Evolutionary conservation across 192 early-diverging fungal species (phyloP).

Genomic region (Coemansia reversa): DNA sequence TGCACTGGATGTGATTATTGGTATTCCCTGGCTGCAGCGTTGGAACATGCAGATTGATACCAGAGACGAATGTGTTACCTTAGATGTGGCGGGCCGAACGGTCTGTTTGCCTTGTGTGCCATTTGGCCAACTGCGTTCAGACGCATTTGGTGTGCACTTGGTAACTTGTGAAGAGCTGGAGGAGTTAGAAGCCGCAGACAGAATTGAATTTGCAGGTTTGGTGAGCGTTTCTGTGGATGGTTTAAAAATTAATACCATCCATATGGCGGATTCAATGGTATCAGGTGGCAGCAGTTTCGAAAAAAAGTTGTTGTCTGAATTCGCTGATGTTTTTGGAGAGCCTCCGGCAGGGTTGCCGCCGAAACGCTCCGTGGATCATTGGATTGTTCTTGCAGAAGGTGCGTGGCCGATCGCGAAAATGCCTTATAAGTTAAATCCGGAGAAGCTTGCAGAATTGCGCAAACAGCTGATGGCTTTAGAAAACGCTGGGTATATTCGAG

Average conservation of each 20-base stretch:
- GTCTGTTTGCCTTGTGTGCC: too few species aligned
- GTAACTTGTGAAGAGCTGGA: too few species aligned
- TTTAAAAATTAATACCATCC: not conserved
- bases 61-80: too few species aligned
- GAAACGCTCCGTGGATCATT: not conserved
- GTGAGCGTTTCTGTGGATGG: not conserved
- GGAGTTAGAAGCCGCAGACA: not conserved
- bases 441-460: constrained; percentile 32
- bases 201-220: not conserved
- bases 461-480: constrained; percentile 22
- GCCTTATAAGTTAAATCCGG: constrained; percentile 21
- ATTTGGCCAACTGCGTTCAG: too few species aligned
- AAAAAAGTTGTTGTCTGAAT: too few species aligned
- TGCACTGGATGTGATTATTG: too few species aligned
- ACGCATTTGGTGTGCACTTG: too few species aligned
- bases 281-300: not conserved
- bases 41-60: too few species aligned
- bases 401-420: not conserved
- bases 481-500: constrained; percentile 31
- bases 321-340: too few species aligned
- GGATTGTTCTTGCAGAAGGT: not conserved
- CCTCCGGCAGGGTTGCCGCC: too few species aligned
- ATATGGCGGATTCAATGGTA: not conserved
- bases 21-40: too few species aligned
- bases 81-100: too few species aligned